A percentile compares a stretch with the other conserved stretches of the same genome.
phyloP scores from a whole-genome alignment of 148 eudicot species.

The Nepenthes gracilis region DNA sequence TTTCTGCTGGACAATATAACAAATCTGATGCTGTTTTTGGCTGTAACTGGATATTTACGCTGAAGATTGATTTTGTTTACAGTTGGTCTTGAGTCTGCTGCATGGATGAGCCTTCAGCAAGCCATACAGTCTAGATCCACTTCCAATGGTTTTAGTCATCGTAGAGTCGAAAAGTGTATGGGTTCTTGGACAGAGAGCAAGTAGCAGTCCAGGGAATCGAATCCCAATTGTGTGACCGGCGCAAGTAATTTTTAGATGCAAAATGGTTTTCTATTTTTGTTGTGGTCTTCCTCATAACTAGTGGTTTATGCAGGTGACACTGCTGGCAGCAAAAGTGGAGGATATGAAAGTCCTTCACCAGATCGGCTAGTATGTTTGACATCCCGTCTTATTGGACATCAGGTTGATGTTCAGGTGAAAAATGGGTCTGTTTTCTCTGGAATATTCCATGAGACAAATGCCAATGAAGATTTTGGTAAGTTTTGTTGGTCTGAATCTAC shows the following conservation, averaged over 20 bases:
- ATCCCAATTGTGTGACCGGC: conserved; percentile 25
- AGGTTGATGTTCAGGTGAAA: conserved; percentile 84
- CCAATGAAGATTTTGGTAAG: conserved; percentile 79
- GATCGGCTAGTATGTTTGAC: conserved; percentile 67
- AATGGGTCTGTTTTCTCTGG: conserved; percentile 80
- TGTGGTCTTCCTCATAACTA: conserved; percentile 8
- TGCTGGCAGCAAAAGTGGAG: conserved; percentile 13
- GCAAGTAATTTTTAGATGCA: conserved; percentile 27
- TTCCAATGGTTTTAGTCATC: conserved; percentile 61
- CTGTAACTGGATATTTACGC: background rate
- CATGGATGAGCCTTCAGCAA: conserved; percentile 63
- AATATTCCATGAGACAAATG: conserved; percentile 67
- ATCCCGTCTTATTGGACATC: conserved; percentile 77
- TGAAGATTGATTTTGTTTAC: conserved; percentile 1
- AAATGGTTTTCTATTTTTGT: conserved; percentile 3
- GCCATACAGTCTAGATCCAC: conserved; percentile 49
- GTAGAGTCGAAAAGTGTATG: conserved; percentile 46
- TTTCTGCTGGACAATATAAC: no score
- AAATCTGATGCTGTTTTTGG: background rate
- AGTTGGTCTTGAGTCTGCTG: conserved; percentile 18
- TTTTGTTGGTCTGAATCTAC: background rate
- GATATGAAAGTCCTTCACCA: conserved; percentile 9
- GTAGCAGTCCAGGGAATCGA: conserved; percentile 50
- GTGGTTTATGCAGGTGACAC: conserved; percentile 22
- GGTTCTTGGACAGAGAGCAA: conserved; percentile 41